Evolutionary conservation across 352 stramenopile genomes (phyloP).

Genomic region (Elongisporangium prolatum): DNA sequence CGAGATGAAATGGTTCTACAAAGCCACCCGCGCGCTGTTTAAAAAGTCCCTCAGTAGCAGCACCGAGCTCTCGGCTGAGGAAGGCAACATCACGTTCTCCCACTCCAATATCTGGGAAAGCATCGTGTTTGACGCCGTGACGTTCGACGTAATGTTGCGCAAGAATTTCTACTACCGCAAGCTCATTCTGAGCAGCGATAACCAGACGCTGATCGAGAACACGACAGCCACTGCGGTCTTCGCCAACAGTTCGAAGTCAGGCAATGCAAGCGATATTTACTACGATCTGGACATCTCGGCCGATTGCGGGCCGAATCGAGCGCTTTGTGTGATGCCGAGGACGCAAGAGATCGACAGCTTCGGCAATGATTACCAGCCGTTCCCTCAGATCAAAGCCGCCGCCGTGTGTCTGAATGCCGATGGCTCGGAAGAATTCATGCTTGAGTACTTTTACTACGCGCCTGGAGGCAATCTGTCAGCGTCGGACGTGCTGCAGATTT

Average conservation of each 20-base stretch:
- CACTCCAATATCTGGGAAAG: too few relatives aligned
- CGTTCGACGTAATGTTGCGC: not conserved
- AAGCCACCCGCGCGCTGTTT: too few relatives aligned
- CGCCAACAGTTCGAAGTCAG: constrained; percentile 1
- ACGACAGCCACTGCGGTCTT: not conserved
- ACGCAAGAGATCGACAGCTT: not conserved
- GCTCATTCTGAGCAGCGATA: not conserved
- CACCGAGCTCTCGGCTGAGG: too few relatives aligned
- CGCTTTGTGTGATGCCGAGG: not conserved
- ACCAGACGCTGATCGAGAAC: not conserved
- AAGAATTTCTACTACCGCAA: not conserved
- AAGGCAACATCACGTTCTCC: too few relatives aligned
- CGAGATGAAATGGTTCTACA: too few relatives aligned
- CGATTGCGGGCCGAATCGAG: not conserved
- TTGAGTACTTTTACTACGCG: constrained; percentile 21
- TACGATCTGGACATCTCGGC: not conserved
- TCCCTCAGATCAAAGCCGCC: constrained; percentile 33
- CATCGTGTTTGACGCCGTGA: not conserved
- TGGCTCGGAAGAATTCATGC: constrained; percentile 21
- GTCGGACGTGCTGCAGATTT: not conserved
- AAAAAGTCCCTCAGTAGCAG: too few relatives aligned
- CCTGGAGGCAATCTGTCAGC: not conserved
- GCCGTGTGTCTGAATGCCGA: constrained; percentile 23
- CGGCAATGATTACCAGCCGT: not conserved
- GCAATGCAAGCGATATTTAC: not conserved